Percentiles rank a stretch among this genome's conserved stretches.
These are phyloP conservation scores for Daldinia decipiens DNA, from an alignment of 495 filamentous ascomycete species.

Conservation along the genomic window DNA sequence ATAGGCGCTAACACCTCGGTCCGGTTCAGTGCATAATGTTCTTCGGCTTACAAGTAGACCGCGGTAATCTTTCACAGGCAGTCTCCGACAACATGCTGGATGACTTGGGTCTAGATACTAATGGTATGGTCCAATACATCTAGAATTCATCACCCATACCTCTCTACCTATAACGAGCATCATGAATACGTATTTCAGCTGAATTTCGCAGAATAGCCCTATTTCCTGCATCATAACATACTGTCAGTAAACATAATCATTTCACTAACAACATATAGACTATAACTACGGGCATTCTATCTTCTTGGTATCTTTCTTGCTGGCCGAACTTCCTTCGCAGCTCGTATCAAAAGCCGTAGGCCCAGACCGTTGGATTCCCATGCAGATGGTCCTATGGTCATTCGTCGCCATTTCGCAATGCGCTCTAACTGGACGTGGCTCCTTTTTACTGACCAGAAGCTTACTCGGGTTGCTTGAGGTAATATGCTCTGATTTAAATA, in stretches of 20 bases:
- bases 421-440: conserved; percentile 45
- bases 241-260: conserved; percentile 29
- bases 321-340: conserved; percentile 78
- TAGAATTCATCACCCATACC: not conserved
- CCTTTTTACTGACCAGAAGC: conserved; percentile 53
- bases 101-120: conserved; percentile 63
- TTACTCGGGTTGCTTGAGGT: conserved; percentile 54
- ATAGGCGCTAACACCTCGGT: conserved; percentile 18
- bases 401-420: conserved; percentile 53
- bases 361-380: conserved; percentile 82
- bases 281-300: conserved; percentile 82
- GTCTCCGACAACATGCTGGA: conserved; percentile 65
- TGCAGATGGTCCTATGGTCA: conserved; percentile 61
- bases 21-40: conserved; percentile 58
- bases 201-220: conserved; percentile 7
- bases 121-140: conserved; percentile 51
- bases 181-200: conserved; percentile 20
- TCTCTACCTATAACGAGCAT: not conserved
- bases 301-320: conserved; percentile 73
- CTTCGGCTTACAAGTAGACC: conserved; percentile 67
- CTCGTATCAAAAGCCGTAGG: conserved; percentile 79
- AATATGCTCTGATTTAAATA: conserved; percentile 33
- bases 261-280: conserved; percentile 47
- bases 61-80: conserved; percentile 66
- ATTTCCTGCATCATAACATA: not conserved